Evolutionary conservation across 1,284 basidiomycete species (phyloP).

Genomic region (Pseudozyma sp.): DNA sequence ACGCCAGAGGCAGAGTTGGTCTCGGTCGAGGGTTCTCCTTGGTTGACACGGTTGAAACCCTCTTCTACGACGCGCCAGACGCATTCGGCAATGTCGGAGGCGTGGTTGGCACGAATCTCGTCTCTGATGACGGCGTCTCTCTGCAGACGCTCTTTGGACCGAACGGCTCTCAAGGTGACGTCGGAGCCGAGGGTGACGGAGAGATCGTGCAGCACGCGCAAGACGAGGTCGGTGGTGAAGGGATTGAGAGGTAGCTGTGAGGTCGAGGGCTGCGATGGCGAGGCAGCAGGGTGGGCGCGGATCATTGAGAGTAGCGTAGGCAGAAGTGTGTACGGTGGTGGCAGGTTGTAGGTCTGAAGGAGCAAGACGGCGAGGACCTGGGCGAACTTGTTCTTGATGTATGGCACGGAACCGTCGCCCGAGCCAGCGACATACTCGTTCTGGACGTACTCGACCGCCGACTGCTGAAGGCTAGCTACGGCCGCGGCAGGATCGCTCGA

Average conservation of each 20-base stretch:
- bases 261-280: constrained; percentile 74
- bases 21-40: constrained; percentile 25
- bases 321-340: constrained; percentile 79
- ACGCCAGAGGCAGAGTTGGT: constrained; percentile 63
- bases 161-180: constrained; percentile 62
- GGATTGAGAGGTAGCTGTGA: constrained; percentile 82
- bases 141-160: constrained; percentile 62
- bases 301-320: constrained; percentile 68
- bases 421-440: constrained; percentile 61
- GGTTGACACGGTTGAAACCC: constrained; percentile 69
- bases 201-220: constrained; percentile 66
- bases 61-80: constrained; percentile 86
- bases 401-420: constrained; percentile 57
- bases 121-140: constrained; percentile 66
- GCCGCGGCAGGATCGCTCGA: constrained; percentile 54
- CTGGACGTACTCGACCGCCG: constrained; percentile 60
- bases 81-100: constrained; percentile 85
- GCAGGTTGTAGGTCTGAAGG: constrained; percentile 89
- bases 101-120: constrained; percentile 72
- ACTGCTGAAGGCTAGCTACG: constrained; percentile 63
- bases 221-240: constrained; percentile 79
- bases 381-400: constrained; percentile 95
- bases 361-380: constrained; percentile 96
- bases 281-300: constrained; percentile 70
- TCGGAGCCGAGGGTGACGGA: constrained; percentile 67